Evolutionary conservation across 148 eudicot species (phyloP).

Genomic region (Camellia granthamiana): DNA sequence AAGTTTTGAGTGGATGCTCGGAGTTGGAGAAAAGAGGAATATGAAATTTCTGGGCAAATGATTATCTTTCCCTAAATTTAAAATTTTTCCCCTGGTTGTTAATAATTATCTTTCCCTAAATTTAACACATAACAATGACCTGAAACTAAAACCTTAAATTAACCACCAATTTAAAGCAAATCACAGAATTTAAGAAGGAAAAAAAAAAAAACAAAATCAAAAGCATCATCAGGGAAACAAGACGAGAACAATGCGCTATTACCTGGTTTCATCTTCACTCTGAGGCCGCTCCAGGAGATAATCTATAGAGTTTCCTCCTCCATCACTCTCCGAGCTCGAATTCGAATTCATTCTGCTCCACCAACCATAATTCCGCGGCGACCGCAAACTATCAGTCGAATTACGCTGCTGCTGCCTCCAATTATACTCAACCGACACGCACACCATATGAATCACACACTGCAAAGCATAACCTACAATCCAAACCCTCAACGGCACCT

Average conservation of each 20-base stretch:
- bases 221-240: not conserved
- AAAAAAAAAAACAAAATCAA: not conserved
- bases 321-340: conserved; percentile 60
- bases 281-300: conserved; percentile 30
- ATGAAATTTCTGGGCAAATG: too few species aligned
- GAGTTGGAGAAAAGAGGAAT: too few species aligned
- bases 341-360: conserved; percentile 33
- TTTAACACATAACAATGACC: not conserved
- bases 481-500: conserved; percentile 73
- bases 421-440: conserved; percentile 53
- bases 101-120: not conserved
- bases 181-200: not conserved
- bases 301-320: conserved; percentile 37
- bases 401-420: conserved; percentile 30
- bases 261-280: conserved; percentile 69
- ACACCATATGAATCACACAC: conserved; percentile 73
- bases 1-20: too few species aligned
- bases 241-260: not conserved
- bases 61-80: too few species aligned
- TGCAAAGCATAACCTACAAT: conserved; percentile 59
- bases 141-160: not conserved
- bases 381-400: conserved; percentile 11
- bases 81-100: not conserved
- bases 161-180: not conserved
- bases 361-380: conserved; percentile 20